Evolutionary conservation across 148 eudicot species (phyloP), one percentile per base, ranked within the genome.

Genomic region (Spergularia bocconei): DNA sequence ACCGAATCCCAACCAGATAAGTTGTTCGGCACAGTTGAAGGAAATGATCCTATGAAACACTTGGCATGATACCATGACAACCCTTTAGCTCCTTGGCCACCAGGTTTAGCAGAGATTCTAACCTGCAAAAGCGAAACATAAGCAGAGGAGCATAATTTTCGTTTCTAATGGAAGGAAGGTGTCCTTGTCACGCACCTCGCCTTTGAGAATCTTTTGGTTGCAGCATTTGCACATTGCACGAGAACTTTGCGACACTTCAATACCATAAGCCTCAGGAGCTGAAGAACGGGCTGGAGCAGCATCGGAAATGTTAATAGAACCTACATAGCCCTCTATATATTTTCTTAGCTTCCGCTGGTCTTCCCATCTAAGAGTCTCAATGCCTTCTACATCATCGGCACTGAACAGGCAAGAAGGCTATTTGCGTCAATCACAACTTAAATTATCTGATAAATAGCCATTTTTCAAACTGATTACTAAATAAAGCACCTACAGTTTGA

Each of bases 281-380:
- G 88, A 13, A 77, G 76, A 15, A 76, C 84, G 38, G 55, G 85
- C 7, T 39, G 74, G 25, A 67, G 67, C 58, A n/a, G 17, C 53
- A 20, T 20, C 80, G 64, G 72, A 11, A n/a, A 83, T 38, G 66
- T 81, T 52, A 71, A 62, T 72, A 76, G 83, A 60, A 44, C 15
- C 51, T 69, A 83, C 92, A 85, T 83, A 79, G 38, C 86, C 88
- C 41, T 88, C 97, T 44, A 89, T 63, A 67, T 89, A 88, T 60
- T 89, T 85, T 82, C 95, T 89, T 67, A 96, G 85, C 81, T 82
- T 91, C 77, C 92, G 86, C 71, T 96, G 99, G 84, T 96, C 99
- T 81, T 96, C 98, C 99, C 99, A 92, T 74, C 99, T 87, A 74
- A 96, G 90, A 48, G 81, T 76, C 66, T 96, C 99, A 75, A 93